Evolutionary conservation across 345 rosid species (phyloP).

Genomic region (Acer campestre): DNA sequence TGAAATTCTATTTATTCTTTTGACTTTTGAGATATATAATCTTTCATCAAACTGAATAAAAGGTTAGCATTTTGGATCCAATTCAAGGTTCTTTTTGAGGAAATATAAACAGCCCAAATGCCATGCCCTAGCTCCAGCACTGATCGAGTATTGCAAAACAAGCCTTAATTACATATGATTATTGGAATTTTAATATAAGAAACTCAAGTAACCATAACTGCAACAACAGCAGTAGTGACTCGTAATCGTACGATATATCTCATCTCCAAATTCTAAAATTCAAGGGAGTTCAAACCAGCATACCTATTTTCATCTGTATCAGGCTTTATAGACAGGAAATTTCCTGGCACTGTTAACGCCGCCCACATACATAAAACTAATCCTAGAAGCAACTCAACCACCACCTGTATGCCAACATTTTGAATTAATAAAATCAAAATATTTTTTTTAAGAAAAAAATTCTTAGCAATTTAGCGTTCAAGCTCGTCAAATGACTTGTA

Average conservation of each 20-base stretch:
- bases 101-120: no score
- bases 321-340: constrained; percentile 82
- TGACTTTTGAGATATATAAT: not conserved
- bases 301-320: constrained; percentile 96
- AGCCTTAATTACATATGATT: no score
- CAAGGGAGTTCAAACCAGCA: constrained; percentile 6
- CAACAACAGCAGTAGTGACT: not conserved
- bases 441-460: not conserved
- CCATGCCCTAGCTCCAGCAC: no score
- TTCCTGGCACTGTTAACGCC: constrained; percentile 84
- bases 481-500: not conserved
- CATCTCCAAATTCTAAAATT: no score
- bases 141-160: no score
- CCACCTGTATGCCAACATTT: constrained; percentile 48
- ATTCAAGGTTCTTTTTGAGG: constrained; percentile 2
- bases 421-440: not conserved
- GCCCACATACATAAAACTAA: constrained; percentile 87
- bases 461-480: no score
- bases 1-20: not conserved
- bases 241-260: no score
- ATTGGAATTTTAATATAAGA: not conserved
- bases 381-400: constrained; percentile 73
- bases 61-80: not conserved
- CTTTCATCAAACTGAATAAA: not conserved
- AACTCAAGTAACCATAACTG: not conserved